Evolutionary conservation across 2,329 filamentous ascomycete genomes (phyloP).

Genomic region (Trichoderma sp.): DNA sequence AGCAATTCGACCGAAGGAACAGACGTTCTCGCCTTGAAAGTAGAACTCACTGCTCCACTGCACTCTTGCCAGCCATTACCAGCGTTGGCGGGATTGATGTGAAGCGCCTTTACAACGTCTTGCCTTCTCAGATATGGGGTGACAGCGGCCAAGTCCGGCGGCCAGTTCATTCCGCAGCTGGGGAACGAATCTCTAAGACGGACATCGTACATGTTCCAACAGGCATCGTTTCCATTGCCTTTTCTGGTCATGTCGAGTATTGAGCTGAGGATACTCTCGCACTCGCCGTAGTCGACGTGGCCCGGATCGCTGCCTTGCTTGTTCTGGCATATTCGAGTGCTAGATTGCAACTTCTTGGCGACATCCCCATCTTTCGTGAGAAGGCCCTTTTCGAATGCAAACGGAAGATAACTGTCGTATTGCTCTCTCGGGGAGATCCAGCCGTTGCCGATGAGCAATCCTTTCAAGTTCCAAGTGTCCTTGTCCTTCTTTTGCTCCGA

Average conservation of each 20-base stretch:
- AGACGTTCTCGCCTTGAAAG: slow-evolving; percentile 70
- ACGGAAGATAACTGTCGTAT: slow-evolving; percentile 83
- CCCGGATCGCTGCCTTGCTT: slow-evolving; percentile 47
- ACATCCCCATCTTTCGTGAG: slow-evolving; percentile 64
- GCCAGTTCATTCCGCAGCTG: slow-evolving; percentile 97
- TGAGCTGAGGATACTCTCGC: slow-evolving; percentile 73
- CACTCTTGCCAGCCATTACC: slow-evolving; percentile 87
- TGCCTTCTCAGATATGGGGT: slow-evolving; percentile 78
- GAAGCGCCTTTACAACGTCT: slow-evolving; percentile 78
- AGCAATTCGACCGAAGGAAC: slow-evolving; percentile 71
- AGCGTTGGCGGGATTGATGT: slow-evolving; percentile 77
- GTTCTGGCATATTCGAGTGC: slow-evolving; percentile 68
- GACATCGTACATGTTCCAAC: slow-evolving; percentile 96
- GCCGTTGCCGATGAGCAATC: slow-evolving; percentile 91
- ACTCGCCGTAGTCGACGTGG: slow-evolving; percentile 65
- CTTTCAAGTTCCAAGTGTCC: slow-evolving; percentile 70
- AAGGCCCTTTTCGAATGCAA: slow-evolving; percentile 72
- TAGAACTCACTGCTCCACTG: slow-evolving; percentile 69
- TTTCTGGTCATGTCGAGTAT: slow-evolving; percentile 66
- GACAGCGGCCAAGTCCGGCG: slow-evolving; percentile 74
- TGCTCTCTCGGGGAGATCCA: slow-evolving; percentile 93
- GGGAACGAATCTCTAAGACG: slow-evolving; percentile 77
- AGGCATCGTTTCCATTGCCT: slow-evolving; percentile 55
- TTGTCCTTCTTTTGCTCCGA: slow-evolving; percentile 24
- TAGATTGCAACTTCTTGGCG: slow-evolving; percentile 64